Evolutionary conservation across 2,329 filamentous ascomycete species (phyloP), one percentile per base, ranked within the genome.

Genomic region (Escovopsis weberi): DNA sequence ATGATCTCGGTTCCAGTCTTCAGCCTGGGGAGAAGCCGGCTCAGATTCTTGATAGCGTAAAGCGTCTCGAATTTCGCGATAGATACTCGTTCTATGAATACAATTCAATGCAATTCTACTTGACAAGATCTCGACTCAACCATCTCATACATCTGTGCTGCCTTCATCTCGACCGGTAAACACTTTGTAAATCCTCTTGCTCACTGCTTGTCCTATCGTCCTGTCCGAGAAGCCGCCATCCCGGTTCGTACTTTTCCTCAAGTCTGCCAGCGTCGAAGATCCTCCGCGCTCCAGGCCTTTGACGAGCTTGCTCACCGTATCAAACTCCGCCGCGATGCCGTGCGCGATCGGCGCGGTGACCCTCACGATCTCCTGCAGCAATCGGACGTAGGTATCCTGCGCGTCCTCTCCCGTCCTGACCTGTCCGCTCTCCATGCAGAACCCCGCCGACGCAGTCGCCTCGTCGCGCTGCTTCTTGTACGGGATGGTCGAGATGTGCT

Each of bases 341-440:
- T 80, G 75, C 0, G 84, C 84, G 52, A 86, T 75, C 0, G 80
- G 74, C 0, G 77, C 72, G 6, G 85, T 88, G 12, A 89, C 71
- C 12, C 82, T 74, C 12, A 69, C 68, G 35, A 88, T 75, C 60
- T 87, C 80, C 59, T 86, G 80, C 40, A 91, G 63, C 82, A 89
- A 85, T 49, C 75, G 75, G 37, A 77, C 65, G 48, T 81, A 89
- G 0, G 78, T 85, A 51, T 88, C 83, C 6, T 64, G 58, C 2
- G 70, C 62, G 37, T 75, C 72, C 26, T 81, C 74, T 26, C 84
- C 84, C 0, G 78, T 74, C 43, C 75, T 76, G 36, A 89, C 80
- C 59, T 89, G 84, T 0, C 84, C 84, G 1, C 68, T 66, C 42
- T 85, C 82, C 80, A 88, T 87, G 60, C 83, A 88, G 57, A 89